phyloP scores from a whole-genome alignment of 352 stramenopile species.

The Pythium biforme region DNA sequence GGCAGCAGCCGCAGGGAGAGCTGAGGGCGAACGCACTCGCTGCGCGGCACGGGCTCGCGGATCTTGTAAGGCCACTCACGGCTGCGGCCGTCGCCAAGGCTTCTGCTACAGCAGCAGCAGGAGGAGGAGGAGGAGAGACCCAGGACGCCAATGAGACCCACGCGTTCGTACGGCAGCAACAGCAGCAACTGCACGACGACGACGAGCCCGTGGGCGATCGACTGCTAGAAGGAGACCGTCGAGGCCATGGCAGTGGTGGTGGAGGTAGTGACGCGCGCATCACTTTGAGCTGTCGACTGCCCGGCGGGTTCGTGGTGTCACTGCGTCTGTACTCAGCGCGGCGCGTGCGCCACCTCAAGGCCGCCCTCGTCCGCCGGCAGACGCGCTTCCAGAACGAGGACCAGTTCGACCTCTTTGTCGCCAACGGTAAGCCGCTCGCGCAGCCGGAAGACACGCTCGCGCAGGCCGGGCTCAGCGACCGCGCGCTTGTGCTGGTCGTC shows the following conservation, averaged over 20 bases:
- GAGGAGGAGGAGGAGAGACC: no score
- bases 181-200: background rate
- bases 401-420: constrained; percentile 55
- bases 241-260: background rate
- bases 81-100: background rate
- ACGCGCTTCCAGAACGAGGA: constrained; percentile 45
- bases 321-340: constrained; percentile 41
- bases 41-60: constrained; percentile 39
- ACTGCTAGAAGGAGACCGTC: background rate
- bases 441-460: constrained; percentile 38
- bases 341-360: constrained; percentile 57
- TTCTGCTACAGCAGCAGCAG: background rate
- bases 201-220: background rate
- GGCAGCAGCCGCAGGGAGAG: constrained; percentile 46
- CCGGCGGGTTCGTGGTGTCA: constrained; percentile 49
- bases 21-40: constrained; percentile 51
- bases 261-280: constrained; percentile 33
- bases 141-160: background rate
- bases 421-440: constrained; percentile 36
- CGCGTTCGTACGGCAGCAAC: background rate
- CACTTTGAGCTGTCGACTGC: constrained; percentile 51
- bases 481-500: constrained; percentile 46
- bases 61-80: constrained; percentile 31
- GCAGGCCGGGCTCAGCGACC: constrained; percentile 37
- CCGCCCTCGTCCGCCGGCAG: constrained; percentile 36